Base-by-base conservation (phyloP, 345 rosid genomes). In the Citrus hindsii region DNA sequence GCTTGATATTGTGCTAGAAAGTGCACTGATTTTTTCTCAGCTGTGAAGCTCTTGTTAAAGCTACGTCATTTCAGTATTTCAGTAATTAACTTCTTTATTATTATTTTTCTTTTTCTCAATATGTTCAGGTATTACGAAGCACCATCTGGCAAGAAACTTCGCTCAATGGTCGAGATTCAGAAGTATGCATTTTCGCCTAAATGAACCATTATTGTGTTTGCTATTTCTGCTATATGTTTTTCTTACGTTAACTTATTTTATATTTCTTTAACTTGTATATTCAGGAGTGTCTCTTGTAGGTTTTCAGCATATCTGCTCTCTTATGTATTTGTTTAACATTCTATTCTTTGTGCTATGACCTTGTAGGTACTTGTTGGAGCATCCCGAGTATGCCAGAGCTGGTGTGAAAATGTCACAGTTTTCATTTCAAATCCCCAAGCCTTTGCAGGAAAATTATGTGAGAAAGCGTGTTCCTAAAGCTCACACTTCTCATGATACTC, bases 101-200 rank as follows among this genome's bases (percentile, higher is more conserved):
- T 51, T 59, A 46, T 4, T 53, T 14, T 70, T 40, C 68, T 63
- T 37, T 16, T 73, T 48, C 68, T 66, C 33, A 24, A 22, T 40
- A 12, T 79, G 71, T 84, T 86, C 90, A 95, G 98, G 74, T 93
- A 95, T 84, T 93, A 95, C 56, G 88, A 79, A 77, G 84, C 99
- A 67, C 98, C 99, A 0, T 84, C 96, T 19, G 99, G 98, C 75
- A 93, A 95, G 90, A 92, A 87, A 82, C 90, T 95, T 77, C 97
- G 97, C 65, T 93, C 99, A 19, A 87, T 76, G 87, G 92, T 91
- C 28, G 98, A 95, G 84, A 74, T 95, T 69, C 90, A 90, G 79
- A 95, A 90, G 99, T 95, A 82, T 53, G 92, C 84, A 10, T 75
- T 68, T 64, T 21, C 28, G 30, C 14, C 46, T 74, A 42, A 33